Evolutionary conservation across 129 eudicot genomes (phyloP), one percentile per base, ranked within the genome.

Genomic region (Apium graveolens): DNA sequence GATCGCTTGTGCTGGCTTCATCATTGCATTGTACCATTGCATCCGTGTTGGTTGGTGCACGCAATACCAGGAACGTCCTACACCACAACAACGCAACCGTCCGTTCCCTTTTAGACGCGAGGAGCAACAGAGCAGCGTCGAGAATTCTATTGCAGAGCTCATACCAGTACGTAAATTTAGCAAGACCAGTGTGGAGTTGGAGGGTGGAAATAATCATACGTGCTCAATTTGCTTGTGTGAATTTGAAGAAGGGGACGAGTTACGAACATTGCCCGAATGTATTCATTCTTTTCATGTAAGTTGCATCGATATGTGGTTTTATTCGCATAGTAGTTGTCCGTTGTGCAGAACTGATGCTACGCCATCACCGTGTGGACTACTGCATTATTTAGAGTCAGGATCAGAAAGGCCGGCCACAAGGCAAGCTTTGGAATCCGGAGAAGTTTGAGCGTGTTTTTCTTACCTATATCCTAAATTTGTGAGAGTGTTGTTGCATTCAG

Each of bases 21-120:
- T 88, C 27, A 82, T 88, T 27, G 85, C 89, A 7, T 57, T 86
- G 60, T 88, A 88, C 78, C 92, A 88, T 48, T 88, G 82, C 81
- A n/a, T 83, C 71, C 76, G 85, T 1, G 82, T 80, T 7, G 78
- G 80, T 35, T 80, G 85, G 43, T 82, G 45, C 65, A 24, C 11
- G 12, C 77, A 73, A 2, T 49, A 20, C 46, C 69, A 48, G 39
- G 26, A 21, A 63, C 71, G 78, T 44, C 14, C 6, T 9, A 37
- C 62, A 5, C 48, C 68, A 20, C 76, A 75, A 11, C 65, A 14
- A 0, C 79, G 43, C 0, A 57, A 24, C 3, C 18, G 42, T 1
- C 31, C 66, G 11, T 55, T 60, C 10, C 32, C 31, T 17, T 37
- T 60, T 18, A 31, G 57, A n/a, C 78, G 5, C 32, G 72, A 31